phyloP scores from a whole-genome alignment of 1,139 yeast genomes.

The Yamadazyma blattariae region DNA sequence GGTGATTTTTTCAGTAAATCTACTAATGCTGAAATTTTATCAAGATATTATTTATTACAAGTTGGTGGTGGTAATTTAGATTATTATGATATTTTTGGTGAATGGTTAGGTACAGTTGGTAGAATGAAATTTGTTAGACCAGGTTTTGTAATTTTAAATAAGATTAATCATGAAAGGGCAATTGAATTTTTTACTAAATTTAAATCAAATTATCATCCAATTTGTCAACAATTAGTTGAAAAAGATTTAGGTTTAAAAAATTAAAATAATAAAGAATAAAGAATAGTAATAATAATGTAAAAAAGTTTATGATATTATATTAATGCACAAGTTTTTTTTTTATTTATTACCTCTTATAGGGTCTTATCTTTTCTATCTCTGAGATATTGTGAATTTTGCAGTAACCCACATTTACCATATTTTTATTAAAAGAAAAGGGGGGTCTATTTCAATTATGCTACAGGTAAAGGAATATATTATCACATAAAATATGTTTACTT shows the following conservation, averaged over 20 bases:
- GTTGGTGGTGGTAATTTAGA: conserved; percentile 41
- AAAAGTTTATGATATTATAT: too few species aligned
- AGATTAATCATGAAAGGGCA: conserved; percentile 67
- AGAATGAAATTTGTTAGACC: conserved; percentile 95
- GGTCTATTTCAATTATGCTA: too few species aligned
- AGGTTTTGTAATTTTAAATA: conserved; percentile 63
- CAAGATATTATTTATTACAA: conserved; percentile 71
- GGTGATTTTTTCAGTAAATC: conserved; percentile 41
- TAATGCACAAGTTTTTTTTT: too few species aligned
- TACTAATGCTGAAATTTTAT: conserved; percentile 75
- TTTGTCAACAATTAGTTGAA: conserved; percentile 73
- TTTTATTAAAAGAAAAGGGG: too few species aligned
- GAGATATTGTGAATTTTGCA: too few species aligned
- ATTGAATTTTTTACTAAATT: conserved; percentile 57
- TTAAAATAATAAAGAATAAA: too few species aligned
- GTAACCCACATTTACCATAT: too few species aligned
- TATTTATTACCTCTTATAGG: too few species aligned
- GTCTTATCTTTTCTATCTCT: too few species aligned
- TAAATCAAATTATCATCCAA: conserved; percentile 73
- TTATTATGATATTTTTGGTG: conserved; percentile 52
- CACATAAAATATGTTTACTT: too few species aligned
- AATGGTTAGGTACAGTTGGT: conserved; percentile 89
- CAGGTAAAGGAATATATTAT: too few species aligned
- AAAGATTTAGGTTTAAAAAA: conserved; percentile 59
- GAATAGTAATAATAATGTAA: too few species aligned